Percentiles rank a stretch among this genome's conserved stretches.
Evolutionary conservation across 257 asterid species (phyloP).

Genomic region (Eucommia ulmoides): DNA sequence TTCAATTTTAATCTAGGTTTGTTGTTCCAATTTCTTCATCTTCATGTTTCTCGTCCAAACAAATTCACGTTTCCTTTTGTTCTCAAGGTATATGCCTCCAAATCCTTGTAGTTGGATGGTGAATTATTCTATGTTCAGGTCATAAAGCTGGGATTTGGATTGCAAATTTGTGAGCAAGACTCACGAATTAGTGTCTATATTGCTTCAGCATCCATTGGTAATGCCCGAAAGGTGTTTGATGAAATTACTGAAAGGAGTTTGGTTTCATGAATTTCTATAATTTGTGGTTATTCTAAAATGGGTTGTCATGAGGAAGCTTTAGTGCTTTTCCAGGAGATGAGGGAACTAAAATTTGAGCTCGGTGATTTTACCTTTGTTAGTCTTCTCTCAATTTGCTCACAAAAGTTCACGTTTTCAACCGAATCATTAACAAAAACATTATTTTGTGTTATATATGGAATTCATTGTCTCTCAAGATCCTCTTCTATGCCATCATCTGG

Average conservation of each 20-base stretch:
- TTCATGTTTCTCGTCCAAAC: too few species aligned
- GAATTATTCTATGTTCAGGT: background rate
- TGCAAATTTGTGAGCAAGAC: background rate
- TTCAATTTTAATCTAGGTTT: too few species aligned
- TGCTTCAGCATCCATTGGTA: background rate
- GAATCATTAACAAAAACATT: conserved; percentile 22
- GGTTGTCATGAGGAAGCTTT: background rate
- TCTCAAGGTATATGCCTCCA: background rate
- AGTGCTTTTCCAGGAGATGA: background rate
- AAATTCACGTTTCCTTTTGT: background rate
- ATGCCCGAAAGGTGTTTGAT: background rate
- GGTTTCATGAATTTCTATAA: background rate
- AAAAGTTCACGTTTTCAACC: background rate
- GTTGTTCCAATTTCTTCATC: too few species aligned
- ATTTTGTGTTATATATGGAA: too few species aligned
- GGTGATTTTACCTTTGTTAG: conserved; percentile 1
- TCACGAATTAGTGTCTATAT: background rate
- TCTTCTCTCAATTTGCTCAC: background rate
- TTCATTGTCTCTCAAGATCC: too few species aligned
- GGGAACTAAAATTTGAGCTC: background rate
- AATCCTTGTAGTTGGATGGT: background rate
- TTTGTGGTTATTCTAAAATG: background rate
- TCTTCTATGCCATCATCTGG: too few species aligned
- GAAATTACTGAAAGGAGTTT: background rate
- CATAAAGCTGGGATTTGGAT: background rate